phyloP scores from a whole-genome alignment of 345 rosid species.

The Schrenkiella parvula region DNA sequence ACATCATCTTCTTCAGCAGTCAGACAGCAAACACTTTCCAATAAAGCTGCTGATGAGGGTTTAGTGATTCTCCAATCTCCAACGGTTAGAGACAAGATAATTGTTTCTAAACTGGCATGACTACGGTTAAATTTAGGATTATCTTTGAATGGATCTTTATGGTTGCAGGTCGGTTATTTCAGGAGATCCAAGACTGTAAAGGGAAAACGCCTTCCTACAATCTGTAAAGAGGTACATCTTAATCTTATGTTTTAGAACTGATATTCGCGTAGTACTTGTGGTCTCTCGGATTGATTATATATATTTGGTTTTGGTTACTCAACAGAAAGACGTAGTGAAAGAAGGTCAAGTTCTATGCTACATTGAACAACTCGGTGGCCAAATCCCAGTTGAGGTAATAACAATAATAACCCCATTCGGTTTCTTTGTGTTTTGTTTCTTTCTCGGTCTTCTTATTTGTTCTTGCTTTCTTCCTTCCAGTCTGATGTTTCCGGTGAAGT shows the following conservation, averaged over 20 bases:
- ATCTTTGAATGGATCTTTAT: neutral
- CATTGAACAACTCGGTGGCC: conserved; percentile 76
- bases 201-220: conserved; percentile 62
- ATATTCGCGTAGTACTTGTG: neutral
- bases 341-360: conserved; percentile 84
- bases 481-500: conserved; percentile 72
- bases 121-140: neutral
- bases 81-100: conserved; percentile 44
- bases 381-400: conserved; percentile 66
- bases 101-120: neutral
- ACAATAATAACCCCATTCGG: neutral
- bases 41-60: conserved; percentile 73
- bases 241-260: neutral
- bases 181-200: conserved; percentile 72
- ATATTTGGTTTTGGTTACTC: conserved; percentile 4
- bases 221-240: conserved; percentile 67
- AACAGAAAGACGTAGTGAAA: conserved; percentile 75
- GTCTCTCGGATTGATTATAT: neutral
- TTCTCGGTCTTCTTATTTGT: neutral
- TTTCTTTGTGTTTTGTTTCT: neutral
- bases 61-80: conserved; percentile 73
- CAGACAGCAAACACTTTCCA: conserved; percentile 42
- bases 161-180: conserved; percentile 67
- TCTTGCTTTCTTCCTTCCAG: conserved; percentile 35
- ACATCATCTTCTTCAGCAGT: conserved; percentile 33